Evolutionary conservation across 2,329 filamentous ascomycete species (phyloP).

Genomic region (Fusarium domesticum): DNA sequence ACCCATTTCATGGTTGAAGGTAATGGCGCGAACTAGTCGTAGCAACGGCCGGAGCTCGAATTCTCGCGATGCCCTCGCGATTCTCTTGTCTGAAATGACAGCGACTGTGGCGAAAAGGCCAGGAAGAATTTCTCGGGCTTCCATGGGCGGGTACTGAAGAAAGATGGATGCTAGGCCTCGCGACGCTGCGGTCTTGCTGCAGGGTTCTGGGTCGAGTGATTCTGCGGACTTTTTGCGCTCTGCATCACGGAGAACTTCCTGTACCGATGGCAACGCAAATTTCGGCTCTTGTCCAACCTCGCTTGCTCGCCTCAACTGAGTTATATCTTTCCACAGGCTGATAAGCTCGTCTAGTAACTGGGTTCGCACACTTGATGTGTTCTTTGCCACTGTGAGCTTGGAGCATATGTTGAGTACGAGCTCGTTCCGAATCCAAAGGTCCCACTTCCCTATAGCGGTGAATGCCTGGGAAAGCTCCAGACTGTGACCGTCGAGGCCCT

Average conservation of each 20-base stretch:
- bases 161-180: slow-evolving; percentile 33
- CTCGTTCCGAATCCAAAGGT: slow-evolving; percentile 29
- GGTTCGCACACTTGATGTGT: slow-evolving; percentile 11
- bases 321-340: slow-evolving; percentile 38
- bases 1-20: slow-evolving; percentile 18
- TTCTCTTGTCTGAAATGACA: slow-evolving; percentile 30
- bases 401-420: slow-evolving; percentile 36
- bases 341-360: slow-evolving; percentile 31
- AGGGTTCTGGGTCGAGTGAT: neutral
- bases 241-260: slow-evolving; percentile 27
- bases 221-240: neutral
- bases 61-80: slow-evolving; percentile 8
- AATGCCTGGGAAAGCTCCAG: slow-evolving; percentile 29
- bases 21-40: slow-evolving; percentile 23
- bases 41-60: slow-evolving; percentile 31
- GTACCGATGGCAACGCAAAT: slow-evolving; percentile 32
- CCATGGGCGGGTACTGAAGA: slow-evolving; percentile 27
- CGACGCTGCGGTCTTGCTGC: slow-evolving; percentile 1
- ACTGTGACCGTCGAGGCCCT: slow-evolving; percentile 14
- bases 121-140: slow-evolving; percentile 29
- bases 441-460: slow-evolving; percentile 26
- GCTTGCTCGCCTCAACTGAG: slow-evolving; percentile 33
- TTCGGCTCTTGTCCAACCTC: slow-evolving; percentile 18
- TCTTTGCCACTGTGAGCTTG: slow-evolving; percentile 14
- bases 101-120: slow-evolving; percentile 34